phyloP scores from a whole-genome alignment of 1,139 yeast species.

The Kazachstania sp. region DNA sequence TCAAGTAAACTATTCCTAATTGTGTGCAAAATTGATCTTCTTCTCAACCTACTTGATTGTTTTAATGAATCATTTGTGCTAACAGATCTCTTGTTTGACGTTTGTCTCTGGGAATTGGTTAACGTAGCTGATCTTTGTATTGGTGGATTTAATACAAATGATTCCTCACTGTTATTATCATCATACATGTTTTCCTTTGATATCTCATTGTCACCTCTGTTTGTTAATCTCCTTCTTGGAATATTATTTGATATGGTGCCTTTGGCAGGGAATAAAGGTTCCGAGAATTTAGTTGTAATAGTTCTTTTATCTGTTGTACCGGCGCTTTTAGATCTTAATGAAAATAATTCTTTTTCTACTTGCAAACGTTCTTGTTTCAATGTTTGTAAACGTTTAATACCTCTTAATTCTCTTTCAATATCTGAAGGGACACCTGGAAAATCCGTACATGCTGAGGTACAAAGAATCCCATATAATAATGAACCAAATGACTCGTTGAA shows the following conservation, averaged over 20 bases:
- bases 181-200: conserved; percentile 16
- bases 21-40: conserved; percentile 29
- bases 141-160: conserved; percentile 28
- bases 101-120: background rate
- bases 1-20: conserved; percentile 25
- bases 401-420: conserved; percentile 19
- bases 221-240: background rate
- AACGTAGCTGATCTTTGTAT: conserved; percentile 1
- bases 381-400: conserved; percentile 14
- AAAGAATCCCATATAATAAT: conserved; percentile 51
- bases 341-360: conserved; percentile 12
- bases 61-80: background rate
- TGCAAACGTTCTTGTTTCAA: conserved; percentile 16
- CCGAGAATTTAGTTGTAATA: conserved; percentile 4
- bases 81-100: background rate
- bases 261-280: conserved; percentile 7
- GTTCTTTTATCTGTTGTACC: background rate
- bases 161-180: conserved; percentile 30
- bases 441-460: conserved; percentile 61
- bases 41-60: conserved; percentile 17
- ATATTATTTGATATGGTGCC: background rate
- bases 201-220: background rate
- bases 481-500: conserved; percentile 59
- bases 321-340: conserved; percentile 6
- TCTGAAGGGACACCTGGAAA: conserved; percentile 33